Percentiles rank a stretch among this genome's conserved stretches.
Conservation (phyloP, 148 eudicot species). For the Fagopyrum tataricum region DNA sequence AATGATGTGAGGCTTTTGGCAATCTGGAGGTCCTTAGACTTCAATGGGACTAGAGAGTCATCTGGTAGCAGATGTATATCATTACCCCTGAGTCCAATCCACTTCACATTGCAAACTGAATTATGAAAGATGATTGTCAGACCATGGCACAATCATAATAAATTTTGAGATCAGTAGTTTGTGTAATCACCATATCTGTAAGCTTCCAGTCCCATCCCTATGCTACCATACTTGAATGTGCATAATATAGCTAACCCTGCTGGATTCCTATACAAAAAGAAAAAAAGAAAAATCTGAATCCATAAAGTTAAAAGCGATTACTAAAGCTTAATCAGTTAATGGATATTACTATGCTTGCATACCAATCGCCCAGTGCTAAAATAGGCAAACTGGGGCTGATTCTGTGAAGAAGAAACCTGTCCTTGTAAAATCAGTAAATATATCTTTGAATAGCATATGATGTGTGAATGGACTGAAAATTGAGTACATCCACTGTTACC, state of each 20-base stretch:
- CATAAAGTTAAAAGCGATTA: background rate
- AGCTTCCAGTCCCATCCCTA: too few species aligned
- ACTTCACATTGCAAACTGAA: too few species aligned
- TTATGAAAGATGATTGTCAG: too few species aligned
- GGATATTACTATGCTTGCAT: slow-evolving; percentile 13
- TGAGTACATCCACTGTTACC: slow-evolving; percentile 62
- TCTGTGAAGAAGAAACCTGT: slow-evolving; percentile 88
- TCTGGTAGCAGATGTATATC: too few species aligned
- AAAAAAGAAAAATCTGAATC: background rate
- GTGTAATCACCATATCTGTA: too few species aligned
- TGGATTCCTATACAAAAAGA: slow-evolving; percentile 69
- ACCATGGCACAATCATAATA: too few species aligned
- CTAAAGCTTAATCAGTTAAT: background rate
- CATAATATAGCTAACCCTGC: slow-evolving; percentile 85
- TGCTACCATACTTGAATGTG: too few species aligned
- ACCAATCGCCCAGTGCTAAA: slow-evolving; percentile 94
- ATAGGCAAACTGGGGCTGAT: slow-evolving; percentile 74
- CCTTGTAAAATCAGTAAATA: background rate
- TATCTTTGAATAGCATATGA: background rate
- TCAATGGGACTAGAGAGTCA: too few species aligned
- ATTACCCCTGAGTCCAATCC: too few species aligned
- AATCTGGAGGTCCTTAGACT: too few species aligned
- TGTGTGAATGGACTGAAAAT: background rate
- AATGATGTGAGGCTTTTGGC: slow-evolving; percentile 88
- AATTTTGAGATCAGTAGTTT: too few species aligned